These are phyloP conservation scores for Ceratocystis papillata DNA, from an alignment of 2,329 filamentous ascomycete species.

Conservation along the genomic window DNA sequence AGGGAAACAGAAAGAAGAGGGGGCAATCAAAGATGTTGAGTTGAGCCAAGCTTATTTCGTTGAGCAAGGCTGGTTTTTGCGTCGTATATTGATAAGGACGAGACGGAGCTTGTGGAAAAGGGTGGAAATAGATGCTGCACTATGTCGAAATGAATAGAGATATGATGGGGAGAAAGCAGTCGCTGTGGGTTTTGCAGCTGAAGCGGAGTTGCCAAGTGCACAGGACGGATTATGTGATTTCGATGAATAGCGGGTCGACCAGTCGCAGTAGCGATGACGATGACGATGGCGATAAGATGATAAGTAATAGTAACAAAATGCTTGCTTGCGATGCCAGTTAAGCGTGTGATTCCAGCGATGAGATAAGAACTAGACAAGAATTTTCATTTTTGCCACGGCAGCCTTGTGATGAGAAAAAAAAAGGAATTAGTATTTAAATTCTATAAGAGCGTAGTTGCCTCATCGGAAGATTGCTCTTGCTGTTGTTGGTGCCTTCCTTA, in stretches of 20 bases:
- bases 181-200: background rate
- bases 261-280: background rate
- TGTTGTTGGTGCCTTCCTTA: constrained; percentile 7
- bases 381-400: background rate
- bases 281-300: background rate
- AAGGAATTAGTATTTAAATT: background rate
- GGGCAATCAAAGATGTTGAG: background rate
- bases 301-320: constrained; percentile 3
- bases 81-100: background rate
- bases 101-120: constrained; percentile 2
- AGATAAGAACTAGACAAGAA: background rate
- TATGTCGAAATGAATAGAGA: background rate
- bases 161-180: background rate
- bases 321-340: background rate
- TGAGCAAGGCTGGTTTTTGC: background rate
- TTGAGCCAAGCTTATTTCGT: background rate
- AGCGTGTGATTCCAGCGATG: background rate
- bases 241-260: constrained; percentile 4
- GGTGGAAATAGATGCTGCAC: background rate
- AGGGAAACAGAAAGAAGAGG: background rate
- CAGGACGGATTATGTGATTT: too few species aligned
- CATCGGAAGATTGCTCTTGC: background rate
- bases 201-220: too few species aligned
- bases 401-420: background rate
- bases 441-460: constrained; percentile 6